phyloP scores from a whole-genome alignment of 495 filamentous ascomycete genomes.

The Lasiosphaeris hirsuta region DNA sequence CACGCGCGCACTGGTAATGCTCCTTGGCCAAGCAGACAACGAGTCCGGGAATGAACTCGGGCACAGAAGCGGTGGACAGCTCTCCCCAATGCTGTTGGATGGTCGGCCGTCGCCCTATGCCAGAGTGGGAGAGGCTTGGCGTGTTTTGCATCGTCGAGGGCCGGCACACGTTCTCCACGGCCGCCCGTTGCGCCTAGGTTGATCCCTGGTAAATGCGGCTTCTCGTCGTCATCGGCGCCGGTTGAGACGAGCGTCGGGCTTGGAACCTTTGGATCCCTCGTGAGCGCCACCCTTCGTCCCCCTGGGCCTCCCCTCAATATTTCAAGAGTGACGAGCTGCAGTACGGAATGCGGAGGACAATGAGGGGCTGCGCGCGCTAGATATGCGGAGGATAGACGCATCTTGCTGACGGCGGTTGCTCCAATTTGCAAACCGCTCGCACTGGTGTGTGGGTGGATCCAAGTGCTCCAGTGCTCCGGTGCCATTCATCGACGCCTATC shows the following conservation, averaged over 20 bases:
- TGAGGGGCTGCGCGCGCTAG: conserved; percentile 2
- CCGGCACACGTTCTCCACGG: conserved; percentile 1
- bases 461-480: too few relatives aligned
- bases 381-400: conserved; percentile 1
- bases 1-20: conserved; percentile 8
- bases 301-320: neutral
- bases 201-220: conserved; percentile 3
- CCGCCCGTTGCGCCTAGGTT: conserved; percentile 1
- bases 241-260: neutral
- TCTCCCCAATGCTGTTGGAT: conserved; percentile 1
- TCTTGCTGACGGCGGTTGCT: neutral
- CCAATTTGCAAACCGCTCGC: neutral
- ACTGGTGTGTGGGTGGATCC: too few relatives aligned
- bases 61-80: conserved; percentile 10
- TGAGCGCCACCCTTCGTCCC: neutral
- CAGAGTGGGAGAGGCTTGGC: conserved; percentile 1
- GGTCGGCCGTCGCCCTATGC: neutral
- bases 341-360: neutral
- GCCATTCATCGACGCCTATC: too few relatives aligned
- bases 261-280: neutral
- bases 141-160: neutral
- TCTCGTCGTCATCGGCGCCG: neutral
- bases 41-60: conserved; percentile 14
- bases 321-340: neutral
- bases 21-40: conserved; percentile 13